Percentiles rank a stretch among this genome's conserved stretches.
Evolutionary conservation across 495 filamentous ascomycete genomes (phyloP).

Genomic region (Trichoderma asperelloides): DNA sequence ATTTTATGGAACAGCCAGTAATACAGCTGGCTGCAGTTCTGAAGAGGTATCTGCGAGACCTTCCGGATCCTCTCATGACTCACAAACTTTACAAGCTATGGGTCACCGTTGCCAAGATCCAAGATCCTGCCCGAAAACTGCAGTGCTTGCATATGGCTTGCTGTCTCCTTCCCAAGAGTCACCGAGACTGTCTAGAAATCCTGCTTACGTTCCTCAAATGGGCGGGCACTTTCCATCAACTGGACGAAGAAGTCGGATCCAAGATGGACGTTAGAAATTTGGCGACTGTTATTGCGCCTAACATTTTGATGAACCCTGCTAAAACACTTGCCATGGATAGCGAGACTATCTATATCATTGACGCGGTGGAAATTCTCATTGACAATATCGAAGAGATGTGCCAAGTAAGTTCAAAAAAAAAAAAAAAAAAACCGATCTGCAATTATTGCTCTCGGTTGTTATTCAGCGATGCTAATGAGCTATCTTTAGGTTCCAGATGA

Average conservation of each 20-base stretch:
- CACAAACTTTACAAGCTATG: constrained; percentile 90
- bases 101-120: constrained; percentile 83
- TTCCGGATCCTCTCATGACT: constrained; percentile 91
- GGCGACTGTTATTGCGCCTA: constrained; percentile 95
- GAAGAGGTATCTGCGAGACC: constrained; percentile 89
- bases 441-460: constrained; percentile 7
- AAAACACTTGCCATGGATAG: constrained; percentile 59
- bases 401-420: constrained; percentile 54
- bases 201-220: constrained; percentile 96
- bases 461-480: background rate
- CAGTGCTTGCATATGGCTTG: constrained; percentile 85
- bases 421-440: background rate
- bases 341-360: constrained; percentile 82
- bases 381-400: constrained; percentile 93
- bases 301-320: constrained; percentile 73
- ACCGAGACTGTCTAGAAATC: constrained; percentile 92
- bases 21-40: constrained; percentile 91
- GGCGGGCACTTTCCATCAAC: constrained; percentile 92
- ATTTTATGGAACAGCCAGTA: constrained; percentile 73
- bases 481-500: constrained; percentile 76
- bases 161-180: constrained; percentile 84
- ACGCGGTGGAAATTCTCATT: constrained; percentile 82
- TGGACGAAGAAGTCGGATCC: constrained; percentile 84
- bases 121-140: constrained; percentile 70
- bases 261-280: constrained; percentile 99